Base-by-base conservation (phyloP, 2,329 filamentous ascomycete species). In the Paradendryphiella salina region DNA sequence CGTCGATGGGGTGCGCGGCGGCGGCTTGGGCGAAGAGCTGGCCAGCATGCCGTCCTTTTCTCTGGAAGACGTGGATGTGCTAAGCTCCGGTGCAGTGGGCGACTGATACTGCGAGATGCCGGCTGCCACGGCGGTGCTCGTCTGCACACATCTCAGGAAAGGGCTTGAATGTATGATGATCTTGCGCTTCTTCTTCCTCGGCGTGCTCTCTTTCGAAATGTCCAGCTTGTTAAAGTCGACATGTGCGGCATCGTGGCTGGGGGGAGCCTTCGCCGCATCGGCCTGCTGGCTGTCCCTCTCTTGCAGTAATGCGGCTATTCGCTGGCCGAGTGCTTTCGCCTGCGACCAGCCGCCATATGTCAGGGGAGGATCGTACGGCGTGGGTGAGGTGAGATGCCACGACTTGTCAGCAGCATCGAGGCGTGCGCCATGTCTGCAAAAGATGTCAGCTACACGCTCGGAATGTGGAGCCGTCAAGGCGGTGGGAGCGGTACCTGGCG, bases 271-370 rank as follows among this genome's bases (percentile, higher is more conserved):
- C n/a, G 51, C 54, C 3, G 54, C 62, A 36, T 66, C 60, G 72
- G 71, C 61, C 80, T 77, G 77, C 20, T 72, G 68, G 43, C 67
- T 71, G 61, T 81, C 79, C 21, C 79, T 73, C 32, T 77, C 75
- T 48, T 80, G 72, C 13, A 88, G 71, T 23, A 96, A 84, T 62
- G 80, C 85, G n/a, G 85, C 88, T 56, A 99, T 96, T 54, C 90
- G 86, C 54, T 85, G 81, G 13, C 94, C 94, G 18, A 96, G 82
- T 4, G 86, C 84, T 63, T 88, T 86, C 46, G 89, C 87, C 73
- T 97, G 94, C 11, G 87, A 84, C 88, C 94, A 96, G 59, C 94
- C 94, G 61, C 90, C 89, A 70, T 96, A 97, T 2, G 92, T 96
- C 50, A 99, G 80, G 41, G 94, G 94, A 60, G 94, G 90, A 61